Evolutionary conservation across 1,284 basidiomycete species (phyloP).

Genomic region (Leccinum glutinopallens): DNA sequence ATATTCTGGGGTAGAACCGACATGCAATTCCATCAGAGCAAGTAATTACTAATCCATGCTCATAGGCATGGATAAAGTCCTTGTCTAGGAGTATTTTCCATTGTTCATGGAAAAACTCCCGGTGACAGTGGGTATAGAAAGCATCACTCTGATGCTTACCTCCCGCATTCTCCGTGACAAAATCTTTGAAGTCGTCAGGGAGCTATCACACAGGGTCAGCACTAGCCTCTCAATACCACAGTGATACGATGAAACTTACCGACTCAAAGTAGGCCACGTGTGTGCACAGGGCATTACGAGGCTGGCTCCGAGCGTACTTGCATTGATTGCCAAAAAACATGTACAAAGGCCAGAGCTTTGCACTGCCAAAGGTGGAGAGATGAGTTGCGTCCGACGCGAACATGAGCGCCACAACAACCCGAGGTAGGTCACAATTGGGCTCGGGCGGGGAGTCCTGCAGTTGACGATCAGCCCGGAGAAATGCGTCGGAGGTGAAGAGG

Average conservation of each 20-base stretch:
- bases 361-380: slow-evolving; percentile 30
- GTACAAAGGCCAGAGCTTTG: slow-evolving; percentile 34
- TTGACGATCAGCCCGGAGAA: not conserved
- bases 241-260: not conserved
- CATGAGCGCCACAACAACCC: slow-evolving; percentile 22
- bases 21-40: not conserved
- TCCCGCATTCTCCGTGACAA: not conserved
- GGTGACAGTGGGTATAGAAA: not conserved
- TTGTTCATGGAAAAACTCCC: not conserved
- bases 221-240: not conserved
- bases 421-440: not conserved
- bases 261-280: not conserved
- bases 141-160: slow-evolving; percentile 3
- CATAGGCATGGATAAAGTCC: not conserved
- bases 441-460: not conserved
- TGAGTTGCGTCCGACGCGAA: slow-evolving; percentile 36
- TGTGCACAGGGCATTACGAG: not conserved
- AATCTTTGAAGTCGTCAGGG: not conserved
- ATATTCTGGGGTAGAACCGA: not conserved
- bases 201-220: not conserved
- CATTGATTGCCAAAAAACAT: slow-evolving; percentile 31
- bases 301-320: slow-evolving; percentile 1
- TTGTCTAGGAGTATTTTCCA: not conserved
- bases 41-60: not conserved
- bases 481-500: not conserved